Base-by-base conservation (phyloP, 768 basidiomycete genomes). In the Suillus luteus region DNA sequence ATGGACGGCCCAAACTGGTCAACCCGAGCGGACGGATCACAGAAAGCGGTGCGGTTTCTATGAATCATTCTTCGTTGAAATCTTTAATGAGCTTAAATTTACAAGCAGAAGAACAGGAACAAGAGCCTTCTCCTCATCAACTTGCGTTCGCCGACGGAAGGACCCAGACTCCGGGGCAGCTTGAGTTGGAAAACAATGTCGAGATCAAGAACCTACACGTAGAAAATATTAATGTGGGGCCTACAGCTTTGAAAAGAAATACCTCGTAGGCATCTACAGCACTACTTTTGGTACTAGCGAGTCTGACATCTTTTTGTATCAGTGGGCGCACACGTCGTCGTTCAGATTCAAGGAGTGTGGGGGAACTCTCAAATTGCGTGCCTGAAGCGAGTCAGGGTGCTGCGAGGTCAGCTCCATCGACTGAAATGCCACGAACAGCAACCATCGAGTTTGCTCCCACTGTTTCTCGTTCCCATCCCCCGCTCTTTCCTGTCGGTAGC, bases 21-120 rank as follows among this genome's bases (percentile, higher is more conserved):
- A 83, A 92, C 70, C 92, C 92, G 3, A 92, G 85, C 67, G 91
- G 92, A 6, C 85, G 82, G 83, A 81, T 92, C 27, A 85, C 82
- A 61, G 83, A 86, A 64, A 81, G 79, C 51, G 62, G 70, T 3
- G 61, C 73, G 9, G 69, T 73, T 2, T 75, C 75, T 4, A 57
- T 71, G 44, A 72, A 63, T 64, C 68, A 64, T 52, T 40, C 62
- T 7, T 69, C 68, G 9, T 51, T 24, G 60, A 66, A 33, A 57
- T 51, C 55, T n/a, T 64, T 51, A 37, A 64, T 33, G 37, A 63
- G 41, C 8, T 64, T 65, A n/a, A 60, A 46, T 11, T 8, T 15
- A 6, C 62, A 55, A 9, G 14, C 27, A 11, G 11, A 46, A 15
- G 65, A 55, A 24, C 65, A 33, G 17, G 17, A 55, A 3, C 38